Conservation (phyloP, 805 yeast species). For the Yamadazyma akitaensis region DNA sequence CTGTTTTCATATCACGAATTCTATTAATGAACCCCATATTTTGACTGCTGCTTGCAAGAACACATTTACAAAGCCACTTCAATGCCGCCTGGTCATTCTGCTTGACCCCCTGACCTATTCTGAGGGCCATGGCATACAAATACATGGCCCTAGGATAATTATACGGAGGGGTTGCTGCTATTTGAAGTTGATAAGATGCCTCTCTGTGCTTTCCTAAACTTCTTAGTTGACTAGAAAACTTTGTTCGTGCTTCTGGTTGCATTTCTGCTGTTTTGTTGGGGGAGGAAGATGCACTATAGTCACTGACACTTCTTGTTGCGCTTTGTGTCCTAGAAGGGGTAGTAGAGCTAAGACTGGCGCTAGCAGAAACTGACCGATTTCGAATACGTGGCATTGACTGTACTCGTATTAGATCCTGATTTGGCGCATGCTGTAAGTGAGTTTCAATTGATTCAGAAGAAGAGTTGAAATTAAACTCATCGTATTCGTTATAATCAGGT, state of each 20-base stretch:
- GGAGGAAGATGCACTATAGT: slow-evolving; percentile 11
- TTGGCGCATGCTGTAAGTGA: neutral
- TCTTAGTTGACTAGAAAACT: slow-evolving; percentile 48
- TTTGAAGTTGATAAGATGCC: slow-evolving; percentile 63
- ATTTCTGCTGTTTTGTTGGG: slow-evolving; percentile 16
- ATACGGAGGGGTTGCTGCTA: slow-evolving; percentile 60
- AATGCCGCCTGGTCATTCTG: slow-evolving; percentile 53
- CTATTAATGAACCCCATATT: slow-evolving; percentile 19
- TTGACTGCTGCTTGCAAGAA: slow-evolving; percentile 17
- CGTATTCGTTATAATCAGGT: slow-evolving; percentile 10
- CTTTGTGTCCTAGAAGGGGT: neutral
- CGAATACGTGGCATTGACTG: neutral
- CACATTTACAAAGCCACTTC: slow-evolving; percentile 55
- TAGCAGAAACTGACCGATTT: slow-evolving; percentile 7
- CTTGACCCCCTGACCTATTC: slow-evolving; percentile 67
- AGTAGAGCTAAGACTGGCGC: neutral
- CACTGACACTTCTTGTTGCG: slow-evolving; percentile 10
- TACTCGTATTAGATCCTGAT: neutral
- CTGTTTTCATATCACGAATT: slow-evolving; percentile 25
- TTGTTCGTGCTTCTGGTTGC: slow-evolving; percentile 33
- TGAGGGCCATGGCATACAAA: slow-evolving; percentile 62
- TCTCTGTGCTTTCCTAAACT: slow-evolving; percentile 61
- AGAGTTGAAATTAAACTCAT: slow-evolving; percentile 17
- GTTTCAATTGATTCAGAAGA: slow-evolving; percentile 14
- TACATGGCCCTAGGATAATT: slow-evolving; percentile 59